These are phyloP conservation scores for Kondoa malvinella DNA, from an alignment of 768 basidiomycete genomes.

Conservation along the genomic window DNA sequence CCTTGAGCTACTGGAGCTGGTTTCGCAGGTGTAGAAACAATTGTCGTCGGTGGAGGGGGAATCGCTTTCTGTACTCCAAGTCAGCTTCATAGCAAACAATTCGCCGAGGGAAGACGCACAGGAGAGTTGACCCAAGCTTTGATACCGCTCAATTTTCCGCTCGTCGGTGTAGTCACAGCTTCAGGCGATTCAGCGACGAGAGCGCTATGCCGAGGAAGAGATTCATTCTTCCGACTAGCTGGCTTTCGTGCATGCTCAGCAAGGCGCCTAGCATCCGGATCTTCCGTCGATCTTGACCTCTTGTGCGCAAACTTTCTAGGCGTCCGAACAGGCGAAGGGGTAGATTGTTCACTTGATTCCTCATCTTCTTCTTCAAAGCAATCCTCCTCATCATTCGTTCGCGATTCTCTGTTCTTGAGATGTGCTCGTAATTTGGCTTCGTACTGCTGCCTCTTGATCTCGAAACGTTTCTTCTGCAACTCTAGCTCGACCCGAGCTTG, in stretches of 20 bases:
- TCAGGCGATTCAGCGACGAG: not conserved
- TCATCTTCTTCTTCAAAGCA: not conserved
- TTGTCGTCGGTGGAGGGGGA: not conserved
- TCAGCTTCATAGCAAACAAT: not conserved
- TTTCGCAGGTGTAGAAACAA: not conserved
- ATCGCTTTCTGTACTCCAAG: not conserved
- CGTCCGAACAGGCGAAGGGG: not conserved
- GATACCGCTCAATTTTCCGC: not conserved
- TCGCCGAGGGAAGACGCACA: not conserved
- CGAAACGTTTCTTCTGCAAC: not conserved
- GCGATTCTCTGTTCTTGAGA: not conserved
- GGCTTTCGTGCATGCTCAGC: not conserved
- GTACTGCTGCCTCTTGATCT: not conserved
- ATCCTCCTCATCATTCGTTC: not conserved
- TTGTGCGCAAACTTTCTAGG: not conserved
- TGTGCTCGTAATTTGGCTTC: not conserved
- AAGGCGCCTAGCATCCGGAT: not conserved
- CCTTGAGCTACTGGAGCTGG: not conserved
- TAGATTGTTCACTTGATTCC: not conserved
- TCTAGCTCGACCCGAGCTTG: not conserved
- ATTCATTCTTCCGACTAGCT: not conserved
- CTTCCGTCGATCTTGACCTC: not conserved
- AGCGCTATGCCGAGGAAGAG: not conserved
- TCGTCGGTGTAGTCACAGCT: not conserved
- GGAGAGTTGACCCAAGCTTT: not conserved